These are phyloP conservation scores for Sporothrix inflata DNA, from an alignment of 2,329 filamentous ascomycete genomes.

Conservation along the genomic window DNA sequence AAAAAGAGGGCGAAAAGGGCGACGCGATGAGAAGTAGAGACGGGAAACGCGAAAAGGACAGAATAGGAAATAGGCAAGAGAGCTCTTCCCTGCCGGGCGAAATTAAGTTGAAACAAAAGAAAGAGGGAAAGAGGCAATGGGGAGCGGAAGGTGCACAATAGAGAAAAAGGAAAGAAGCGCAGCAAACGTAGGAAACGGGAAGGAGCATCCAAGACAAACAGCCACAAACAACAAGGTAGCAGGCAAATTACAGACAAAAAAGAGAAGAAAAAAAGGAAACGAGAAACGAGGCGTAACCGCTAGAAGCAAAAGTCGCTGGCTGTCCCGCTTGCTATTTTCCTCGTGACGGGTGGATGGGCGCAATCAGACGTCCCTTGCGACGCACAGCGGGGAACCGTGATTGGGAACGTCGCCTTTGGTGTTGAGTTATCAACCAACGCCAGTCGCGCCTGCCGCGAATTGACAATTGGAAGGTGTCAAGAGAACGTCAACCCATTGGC, in stretches of 20 bases:
- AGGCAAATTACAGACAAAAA: neutral
- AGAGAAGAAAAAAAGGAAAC: neutral
- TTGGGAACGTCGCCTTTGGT: neutral
- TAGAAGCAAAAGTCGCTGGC: neutral
- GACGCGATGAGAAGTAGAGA: conserved; percentile 15
- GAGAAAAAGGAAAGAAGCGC: conserved; percentile 1
- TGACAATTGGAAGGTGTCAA: neutral
- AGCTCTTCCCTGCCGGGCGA: conserved; percentile 10
- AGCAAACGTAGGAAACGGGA: neutral
- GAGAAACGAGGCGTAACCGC: neutral
- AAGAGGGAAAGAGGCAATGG: neutral
- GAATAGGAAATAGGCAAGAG: conserved; percentile 5
- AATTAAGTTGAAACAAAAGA: neutral
- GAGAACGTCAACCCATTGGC: neutral
- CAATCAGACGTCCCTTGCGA: neutral
- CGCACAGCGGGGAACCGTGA: neutral
- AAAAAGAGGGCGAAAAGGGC: conserved; percentile 14
- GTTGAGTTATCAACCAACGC: neutral
- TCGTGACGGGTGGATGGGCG: conserved; percentile 11
- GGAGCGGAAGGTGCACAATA: conserved; percentile 10
- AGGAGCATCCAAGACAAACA: conserved; percentile 15
- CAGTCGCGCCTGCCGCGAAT: conserved; percentile 1
- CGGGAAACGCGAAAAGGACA: conserved; percentile 20
- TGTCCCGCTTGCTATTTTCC: neutral
- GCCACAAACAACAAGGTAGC: neutral